These are phyloP conservation scores for Beauveria rudraprayagi DNA, from an alignment of 2,329 filamentous ascomycete genomes.

Conservation along the genomic window DNA sequence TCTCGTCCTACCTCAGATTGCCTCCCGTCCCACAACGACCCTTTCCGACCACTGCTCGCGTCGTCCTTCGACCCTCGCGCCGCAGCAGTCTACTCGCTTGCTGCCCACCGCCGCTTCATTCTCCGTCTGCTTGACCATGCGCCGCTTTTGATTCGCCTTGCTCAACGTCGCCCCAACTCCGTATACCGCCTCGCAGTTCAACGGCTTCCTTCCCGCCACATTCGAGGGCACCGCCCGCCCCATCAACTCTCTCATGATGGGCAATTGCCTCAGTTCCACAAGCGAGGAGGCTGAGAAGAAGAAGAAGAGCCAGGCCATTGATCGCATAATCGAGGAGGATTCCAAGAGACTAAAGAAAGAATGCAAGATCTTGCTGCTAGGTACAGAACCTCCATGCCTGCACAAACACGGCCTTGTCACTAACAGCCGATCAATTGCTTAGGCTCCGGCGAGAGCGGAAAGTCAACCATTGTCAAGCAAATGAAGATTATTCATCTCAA, in stretches of 20 bases:
- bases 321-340: slow-evolving; percentile 88
- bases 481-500: slow-evolving; percentile 99
- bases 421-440: slow-evolving; percentile 17
- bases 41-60: not conserved
- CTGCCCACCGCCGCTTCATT: not conserved
- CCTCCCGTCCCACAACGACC: slow-evolving; percentile 1
- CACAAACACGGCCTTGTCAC: not conserved
- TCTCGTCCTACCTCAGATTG: not conserved
- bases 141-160: not conserved
- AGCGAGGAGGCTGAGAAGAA: slow-evolving; percentile 86
- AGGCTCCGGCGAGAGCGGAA: slow-evolving; percentile 98
- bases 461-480: slow-evolving; percentile 99
- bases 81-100: not conserved
- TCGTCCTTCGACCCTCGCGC: not conserved
- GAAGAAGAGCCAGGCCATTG: slow-evolving; percentile 94
- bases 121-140: not conserved
- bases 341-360: slow-evolving; percentile 86
- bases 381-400: slow-evolving; percentile 42
- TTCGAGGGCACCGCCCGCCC: slow-evolving; percentile 3
- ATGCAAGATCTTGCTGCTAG: slow-evolving; percentile 96
- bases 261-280: slow-evolving; percentile 83
- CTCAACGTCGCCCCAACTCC: not conserved
- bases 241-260: slow-evolving; percentile 55
- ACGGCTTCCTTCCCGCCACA: not conserved
- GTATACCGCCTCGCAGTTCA: not conserved